These are phyloP conservation scores for Stephanodiscus minutulus DNA, from an alignment of 108 stramenopile species.

Conservation along the genomic window DNA sequence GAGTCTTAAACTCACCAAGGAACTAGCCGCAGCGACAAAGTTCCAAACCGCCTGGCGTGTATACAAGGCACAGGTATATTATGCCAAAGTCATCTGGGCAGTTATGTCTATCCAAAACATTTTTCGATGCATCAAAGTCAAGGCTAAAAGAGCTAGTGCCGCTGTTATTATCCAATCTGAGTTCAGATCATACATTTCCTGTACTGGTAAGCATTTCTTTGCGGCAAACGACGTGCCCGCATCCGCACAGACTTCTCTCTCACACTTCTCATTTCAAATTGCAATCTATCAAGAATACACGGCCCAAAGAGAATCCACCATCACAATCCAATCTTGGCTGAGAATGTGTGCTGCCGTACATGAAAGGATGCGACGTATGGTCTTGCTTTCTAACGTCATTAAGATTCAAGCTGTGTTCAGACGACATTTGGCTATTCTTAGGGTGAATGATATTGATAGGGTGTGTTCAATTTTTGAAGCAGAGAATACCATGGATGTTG, in stretches of 20 bases:
- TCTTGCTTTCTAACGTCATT: too few species aligned
- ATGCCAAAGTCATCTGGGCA: not conserved
- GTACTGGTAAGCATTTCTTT: not conserved
- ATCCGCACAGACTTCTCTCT: too few species aligned
- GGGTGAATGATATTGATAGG: too few species aligned
- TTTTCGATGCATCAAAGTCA: not conserved
- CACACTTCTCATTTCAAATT: too few species aligned
- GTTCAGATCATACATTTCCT: not conserved
- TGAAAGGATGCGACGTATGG: too few species aligned
- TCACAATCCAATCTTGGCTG: not conserved
- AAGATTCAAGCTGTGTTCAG: too few species aligned
- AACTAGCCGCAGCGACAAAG: not conserved
- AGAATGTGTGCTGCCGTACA: not conserved
- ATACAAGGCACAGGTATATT: conserved; percentile 1
- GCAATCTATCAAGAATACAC: not conserved
- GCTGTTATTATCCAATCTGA: conserved; percentile 1
- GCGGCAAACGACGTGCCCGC: not conserved
- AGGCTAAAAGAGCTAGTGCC: not conserved
- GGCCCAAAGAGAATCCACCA: not conserved
- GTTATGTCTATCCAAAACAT: not conserved
- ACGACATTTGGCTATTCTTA: too few species aligned
- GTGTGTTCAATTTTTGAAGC: conserved; percentile 9
- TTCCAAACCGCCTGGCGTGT: conserved; percentile 1
- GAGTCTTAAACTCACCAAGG: too few species aligned
- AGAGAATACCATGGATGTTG: conserved; percentile 2